A percentile compares a stretch with the other conserved stretches of the same genome.
Evolutionary conservation across 2,329 filamentous ascomycete species (phyloP).

Genomic region (Cadophora sp.): DNA sequence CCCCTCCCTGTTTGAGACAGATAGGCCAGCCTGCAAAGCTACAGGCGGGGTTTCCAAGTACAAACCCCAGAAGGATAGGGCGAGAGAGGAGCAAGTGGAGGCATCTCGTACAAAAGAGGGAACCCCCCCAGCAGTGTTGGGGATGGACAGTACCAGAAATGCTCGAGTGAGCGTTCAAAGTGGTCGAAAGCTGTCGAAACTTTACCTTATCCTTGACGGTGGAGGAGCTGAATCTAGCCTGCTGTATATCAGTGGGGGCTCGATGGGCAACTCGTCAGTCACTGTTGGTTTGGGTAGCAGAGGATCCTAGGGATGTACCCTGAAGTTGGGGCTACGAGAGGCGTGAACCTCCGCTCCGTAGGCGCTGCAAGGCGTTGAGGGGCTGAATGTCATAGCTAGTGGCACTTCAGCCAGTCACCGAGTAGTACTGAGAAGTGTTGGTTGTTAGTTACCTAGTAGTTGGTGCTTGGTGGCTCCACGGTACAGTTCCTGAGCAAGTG

Average conservation of each 20-base stretch:
- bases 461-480: background rate
- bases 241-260: constrained; percentile 2
- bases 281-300: background rate
- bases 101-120: background rate
- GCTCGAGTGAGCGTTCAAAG: constrained; percentile 1
- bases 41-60: background rate
- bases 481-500: background rate
- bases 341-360: no score
- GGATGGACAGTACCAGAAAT: background rate
- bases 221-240: background rate
- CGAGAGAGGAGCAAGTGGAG: background rate
- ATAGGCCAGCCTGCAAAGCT: background rate
- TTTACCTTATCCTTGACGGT: background rate
- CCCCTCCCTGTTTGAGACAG: background rate
- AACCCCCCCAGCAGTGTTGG: no score
- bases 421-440: no score
- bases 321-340: background rate
- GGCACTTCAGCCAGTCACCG: no score
- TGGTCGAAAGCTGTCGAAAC: background rate
- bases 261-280: background rate
- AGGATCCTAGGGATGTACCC: background rate
- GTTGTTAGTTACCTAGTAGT: no score
- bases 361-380: no score
- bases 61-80: background rate
- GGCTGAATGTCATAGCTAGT: no score